phyloP scores from a whole-genome alignment of 495 filamentous ascomycete genomes.

The Clohesyomyces aquaticus region DNA sequence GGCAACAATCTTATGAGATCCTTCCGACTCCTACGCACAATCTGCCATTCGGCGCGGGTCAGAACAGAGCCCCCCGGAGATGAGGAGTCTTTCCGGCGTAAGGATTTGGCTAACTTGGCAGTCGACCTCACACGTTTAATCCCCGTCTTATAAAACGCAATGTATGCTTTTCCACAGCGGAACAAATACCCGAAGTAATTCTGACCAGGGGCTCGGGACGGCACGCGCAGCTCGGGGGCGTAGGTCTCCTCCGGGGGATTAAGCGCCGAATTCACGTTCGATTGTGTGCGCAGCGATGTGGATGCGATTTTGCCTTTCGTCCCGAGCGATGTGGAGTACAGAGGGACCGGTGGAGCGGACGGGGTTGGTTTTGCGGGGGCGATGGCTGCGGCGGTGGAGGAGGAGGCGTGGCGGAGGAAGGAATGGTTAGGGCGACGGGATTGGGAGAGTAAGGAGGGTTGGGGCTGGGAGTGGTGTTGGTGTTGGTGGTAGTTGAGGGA shows the following conservation, averaged over 20 bases:
- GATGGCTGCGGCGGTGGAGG: constrained; percentile 2
- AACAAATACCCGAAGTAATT: constrained; percentile 54
- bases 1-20: constrained; percentile 75
- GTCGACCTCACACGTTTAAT: constrained; percentile 64
- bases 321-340: neutral
- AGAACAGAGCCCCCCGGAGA: constrained; percentile 41
- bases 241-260: constrained; percentile 65
- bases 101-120: constrained; percentile 39
- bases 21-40: constrained; percentile 64
- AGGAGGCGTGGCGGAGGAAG: constrained; percentile 9
- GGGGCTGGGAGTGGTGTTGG: neutral
- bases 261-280: constrained; percentile 43
- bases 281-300: too few species aligned
- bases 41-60: constrained; percentile 65
- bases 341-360: neutral
- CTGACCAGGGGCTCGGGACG: constrained; percentile 47
- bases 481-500: neutral
- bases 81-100: constrained; percentile 36
- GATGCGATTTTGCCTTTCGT: too few species aligned
- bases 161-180: constrained; percentile 60
- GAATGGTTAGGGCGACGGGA: too few species aligned
- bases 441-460: neutral
- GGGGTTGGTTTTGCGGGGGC: constrained; percentile 7
- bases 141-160: constrained; percentile 86
- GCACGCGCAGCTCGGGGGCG: constrained; percentile 61